Conservation (phyloP, 2,329 filamentous ascomycete genomes). For the Alternaria burnsii region DNA sequence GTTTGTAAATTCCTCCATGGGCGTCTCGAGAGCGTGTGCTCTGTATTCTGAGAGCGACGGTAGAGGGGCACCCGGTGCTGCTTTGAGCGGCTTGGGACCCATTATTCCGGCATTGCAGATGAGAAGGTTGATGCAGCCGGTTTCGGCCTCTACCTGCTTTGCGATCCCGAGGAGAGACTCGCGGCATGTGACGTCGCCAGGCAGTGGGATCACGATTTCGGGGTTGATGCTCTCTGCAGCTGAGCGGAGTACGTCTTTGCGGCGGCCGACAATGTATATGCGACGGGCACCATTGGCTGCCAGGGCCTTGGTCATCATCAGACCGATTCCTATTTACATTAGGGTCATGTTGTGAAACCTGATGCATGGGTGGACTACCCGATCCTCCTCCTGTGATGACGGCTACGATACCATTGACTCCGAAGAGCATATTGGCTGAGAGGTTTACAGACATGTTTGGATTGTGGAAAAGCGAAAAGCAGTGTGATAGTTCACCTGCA, state of each 20-base stretch:
- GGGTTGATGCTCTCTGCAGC: conserved; percentile 23
- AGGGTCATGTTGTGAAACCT: not conserved
- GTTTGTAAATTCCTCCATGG: conserved; percentile 41
- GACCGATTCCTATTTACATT: conserved; percentile 24
- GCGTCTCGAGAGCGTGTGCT: conserved; percentile 27
- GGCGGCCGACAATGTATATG: conserved; percentile 33
- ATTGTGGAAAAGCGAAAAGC: not conserved
- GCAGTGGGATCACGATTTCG: conserved; percentile 25
- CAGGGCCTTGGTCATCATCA: conserved; percentile 31
- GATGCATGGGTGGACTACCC: conserved; percentile 12
- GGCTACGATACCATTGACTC: conserved; percentile 28
- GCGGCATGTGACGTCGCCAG: conserved; percentile 30
- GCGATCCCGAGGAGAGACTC: conserved; percentile 22
- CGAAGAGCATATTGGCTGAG: conserved; percentile 27
- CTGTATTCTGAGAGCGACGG: conserved; percentile 28
- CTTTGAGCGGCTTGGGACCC: conserved; percentile 24
- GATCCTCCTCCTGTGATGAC: conserved; percentile 36
- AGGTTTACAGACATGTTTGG: conserved; percentile 13
- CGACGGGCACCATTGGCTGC: conserved; percentile 28
- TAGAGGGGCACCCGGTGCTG: conserved; percentile 11
- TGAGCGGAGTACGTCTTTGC: conserved; percentile 19
- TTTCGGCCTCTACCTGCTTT: conserved; percentile 17
- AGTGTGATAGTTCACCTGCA: not conserved
- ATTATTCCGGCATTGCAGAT: conserved; percentile 36
- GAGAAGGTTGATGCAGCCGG: conserved; percentile 31